phyloP scores from a whole-genome alignment of 2,329 filamentous ascomycete genomes.

The Alternaria alternata region DNA sequence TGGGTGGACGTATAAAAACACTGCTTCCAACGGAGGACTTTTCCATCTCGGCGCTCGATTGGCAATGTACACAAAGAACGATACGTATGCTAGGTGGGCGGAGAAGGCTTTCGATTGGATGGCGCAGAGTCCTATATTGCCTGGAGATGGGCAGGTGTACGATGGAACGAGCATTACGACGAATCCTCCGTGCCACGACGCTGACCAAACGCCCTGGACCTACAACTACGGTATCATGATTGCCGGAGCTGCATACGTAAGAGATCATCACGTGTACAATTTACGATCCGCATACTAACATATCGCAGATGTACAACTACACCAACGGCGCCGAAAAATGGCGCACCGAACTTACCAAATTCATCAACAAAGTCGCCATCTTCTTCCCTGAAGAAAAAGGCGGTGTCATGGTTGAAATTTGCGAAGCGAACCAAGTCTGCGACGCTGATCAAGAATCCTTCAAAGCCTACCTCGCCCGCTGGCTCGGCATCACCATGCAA shows the following conservation, averaged over 20 bases:
- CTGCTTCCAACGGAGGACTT: slow-evolving; percentile 49
- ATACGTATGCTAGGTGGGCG: slow-evolving; percentile 48
- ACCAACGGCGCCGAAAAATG: slow-evolving; percentile 48
- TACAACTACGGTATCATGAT: slow-evolving; percentile 52
- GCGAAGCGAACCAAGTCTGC: slow-evolving; percentile 53
- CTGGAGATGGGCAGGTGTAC: slow-evolving; percentile 36
- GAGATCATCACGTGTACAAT: neutral
- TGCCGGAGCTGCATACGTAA: slow-evolving; percentile 44
- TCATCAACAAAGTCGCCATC: slow-evolving; percentile 42
- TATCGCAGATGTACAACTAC: slow-evolving; percentile 49
- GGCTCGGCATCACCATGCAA: slow-evolving; percentile 64
- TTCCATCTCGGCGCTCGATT: slow-evolving; percentile 50
- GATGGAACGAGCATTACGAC: slow-evolving; percentile 37
- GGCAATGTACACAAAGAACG: slow-evolving; percentile 49
- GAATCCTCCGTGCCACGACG: slow-evolving; percentile 34
- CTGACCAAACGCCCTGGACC: slow-evolving; percentile 46
- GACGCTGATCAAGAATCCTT: slow-evolving; percentile 56
- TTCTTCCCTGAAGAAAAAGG: slow-evolving; percentile 51
- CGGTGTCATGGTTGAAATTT: slow-evolving; percentile 54
- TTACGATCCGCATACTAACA: slow-evolving; percentile 7
- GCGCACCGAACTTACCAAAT: slow-evolving; percentile 38
- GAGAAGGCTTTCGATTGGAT: slow-evolving; percentile 50
- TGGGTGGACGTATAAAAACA: slow-evolving; percentile 52
- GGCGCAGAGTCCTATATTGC: slow-evolving; percentile 35
- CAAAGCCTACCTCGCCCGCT: slow-evolving; percentile 57